Percentiles rank a stretch among this genome's conserved stretches.
These are phyloP conservation scores for Incumbomyces lentus DNA, from an alignment of 2,329 filamentous ascomycete species.

Conservation along the genomic window DNA sequence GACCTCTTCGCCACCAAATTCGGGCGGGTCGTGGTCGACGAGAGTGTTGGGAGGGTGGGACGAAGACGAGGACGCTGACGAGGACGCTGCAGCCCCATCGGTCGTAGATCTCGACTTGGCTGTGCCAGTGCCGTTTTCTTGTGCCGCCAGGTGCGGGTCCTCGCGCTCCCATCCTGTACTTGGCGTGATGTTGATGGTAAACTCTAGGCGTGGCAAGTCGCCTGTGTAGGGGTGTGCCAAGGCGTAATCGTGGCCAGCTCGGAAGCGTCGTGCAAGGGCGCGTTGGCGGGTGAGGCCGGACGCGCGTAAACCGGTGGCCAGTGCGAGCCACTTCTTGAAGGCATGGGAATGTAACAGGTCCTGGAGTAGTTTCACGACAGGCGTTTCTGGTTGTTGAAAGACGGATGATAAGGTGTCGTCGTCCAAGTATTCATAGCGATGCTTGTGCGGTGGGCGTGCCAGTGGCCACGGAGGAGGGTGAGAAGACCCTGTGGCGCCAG, in stretches of 20 bases:
- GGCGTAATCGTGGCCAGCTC: conserved; percentile 80
- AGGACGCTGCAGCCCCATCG: conserved; percentile 17
- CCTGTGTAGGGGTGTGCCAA: conserved; percentile 74
- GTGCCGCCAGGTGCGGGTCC: conserved; percentile 34
- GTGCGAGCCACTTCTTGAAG: conserved; percentile 81
- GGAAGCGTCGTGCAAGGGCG: conserved; percentile 75
- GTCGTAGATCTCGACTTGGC: conserved; percentile 28
- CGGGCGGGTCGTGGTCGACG: conserved; percentile 20
- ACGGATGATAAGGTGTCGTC: conserved; percentile 27
- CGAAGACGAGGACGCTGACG: conserved; percentile 9
- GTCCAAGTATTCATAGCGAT: conserved; percentile 66
- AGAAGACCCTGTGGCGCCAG: conserved; percentile 24
- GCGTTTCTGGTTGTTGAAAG: conserved; percentile 27
- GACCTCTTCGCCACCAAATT: conserved; percentile 47
- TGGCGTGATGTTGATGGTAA: conserved; percentile 79
- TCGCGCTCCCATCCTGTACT: conserved; percentile 69
- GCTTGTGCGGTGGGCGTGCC: conserved; percentile 85
- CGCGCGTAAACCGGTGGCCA: conserved; percentile 61
- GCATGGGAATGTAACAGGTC: conserved; percentile 71
- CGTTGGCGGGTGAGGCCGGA: conserved; percentile 57
- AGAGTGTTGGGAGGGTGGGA: conserved; percentile 25
- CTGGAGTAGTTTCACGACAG: conserved; percentile 69
- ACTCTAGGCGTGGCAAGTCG: conserved; percentile 64
- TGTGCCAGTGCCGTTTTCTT: conserved; percentile 16
- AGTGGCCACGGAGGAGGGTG: conserved; percentile 53